Percentiles rank a stretch among this genome's conserved stretches.
phyloP scores from a whole-genome alignment of 257 asterid genomes.

The Jacaranda mimosifolia region DNA sequence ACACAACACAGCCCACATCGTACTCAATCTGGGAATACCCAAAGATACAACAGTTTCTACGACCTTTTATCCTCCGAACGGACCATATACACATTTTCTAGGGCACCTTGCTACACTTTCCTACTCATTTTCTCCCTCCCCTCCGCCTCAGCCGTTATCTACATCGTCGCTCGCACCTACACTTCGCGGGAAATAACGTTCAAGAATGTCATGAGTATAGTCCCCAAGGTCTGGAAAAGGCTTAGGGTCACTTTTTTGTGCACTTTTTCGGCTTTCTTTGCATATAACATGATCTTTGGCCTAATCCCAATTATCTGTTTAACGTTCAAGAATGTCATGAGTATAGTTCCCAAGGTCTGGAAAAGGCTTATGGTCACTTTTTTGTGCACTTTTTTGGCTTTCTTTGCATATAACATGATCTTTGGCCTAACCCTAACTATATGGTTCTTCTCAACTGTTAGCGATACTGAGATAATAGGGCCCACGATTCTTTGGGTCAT shows the following conservation, averaged over 20 bases:
- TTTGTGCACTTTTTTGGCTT: slow-evolving; percentile 45
- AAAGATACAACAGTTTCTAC: slow-evolving; percentile 20
- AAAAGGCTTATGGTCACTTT: slow-evolving; percentile 65
- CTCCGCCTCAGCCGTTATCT: slow-evolving; percentile 70
- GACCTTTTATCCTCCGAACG: slow-evolving; percentile 40
- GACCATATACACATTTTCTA: slow-evolving; percentile 43
- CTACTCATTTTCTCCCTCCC: slow-evolving; percentile 64
- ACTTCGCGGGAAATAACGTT: slow-evolving; percentile 52
- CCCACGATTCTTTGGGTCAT: slow-evolving; percentile 14
- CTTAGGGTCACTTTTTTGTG: slow-evolving; percentile 60
- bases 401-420: slow-evolving; percentile 45
- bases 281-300: slow-evolving; percentile 44
- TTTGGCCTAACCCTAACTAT: slow-evolving; percentile 20
- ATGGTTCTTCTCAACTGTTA: neutral
- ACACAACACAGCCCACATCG: slow-evolving; percentile 19
- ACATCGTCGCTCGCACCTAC: slow-evolving; percentile 60
- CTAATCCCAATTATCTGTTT: neutral
- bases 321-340: slow-evolving; percentile 55
- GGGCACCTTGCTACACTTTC: slow-evolving; percentile 41
- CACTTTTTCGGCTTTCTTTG: slow-evolving; percentile 42
- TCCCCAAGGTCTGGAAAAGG: slow-evolving; percentile 75
- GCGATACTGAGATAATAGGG: neutral
- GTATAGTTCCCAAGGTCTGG: slow-evolving; percentile 75
- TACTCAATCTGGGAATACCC: neutral
- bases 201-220: slow-evolving; percentile 60